These are phyloP conservation scores for Saturnispora silvae DNA, from an alignment of 805 yeast genomes.

Conservation along the genomic window DNA sequence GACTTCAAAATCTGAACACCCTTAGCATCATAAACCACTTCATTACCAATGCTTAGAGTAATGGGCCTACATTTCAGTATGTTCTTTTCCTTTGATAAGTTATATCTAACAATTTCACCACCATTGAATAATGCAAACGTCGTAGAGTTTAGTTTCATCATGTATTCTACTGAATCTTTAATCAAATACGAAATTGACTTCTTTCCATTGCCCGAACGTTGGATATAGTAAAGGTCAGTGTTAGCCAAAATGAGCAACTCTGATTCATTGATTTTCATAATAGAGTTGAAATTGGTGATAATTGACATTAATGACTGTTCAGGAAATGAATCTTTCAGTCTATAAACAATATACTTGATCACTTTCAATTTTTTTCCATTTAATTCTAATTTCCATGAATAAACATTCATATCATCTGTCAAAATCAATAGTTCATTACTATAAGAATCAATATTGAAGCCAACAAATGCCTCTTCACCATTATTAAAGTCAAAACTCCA, in stretches of 20 bases:
- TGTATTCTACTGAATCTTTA: constrained; percentile 23
- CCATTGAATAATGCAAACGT: constrained; percentile 27
- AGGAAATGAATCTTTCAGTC: constrained; percentile 21
- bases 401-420: constrained; percentile 25
- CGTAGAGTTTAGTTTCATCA: constrained; percentile 20
- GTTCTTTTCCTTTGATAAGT: constrained; percentile 18
- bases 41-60: constrained; percentile 24
- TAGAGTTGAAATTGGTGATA: constrained; percentile 18
- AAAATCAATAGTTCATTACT: constrained; percentile 23
- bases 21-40: constrained; percentile 9
- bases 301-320: constrained; percentile 14
- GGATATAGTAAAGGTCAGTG: constrained; percentile 22
- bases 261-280: constrained; percentile 20
- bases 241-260: constrained; percentile 24
- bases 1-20: constrained; percentile 15
- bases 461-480: constrained; percentile 20
- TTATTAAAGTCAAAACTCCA: constrained; percentile 27
- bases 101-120: constrained; percentile 23
- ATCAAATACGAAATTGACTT: constrained; percentile 19
- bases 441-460: constrained; percentile 21
- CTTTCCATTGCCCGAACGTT: constrained; percentile 11
- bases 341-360: constrained; percentile 19
- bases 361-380: constrained; percentile 12
- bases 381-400: constrained; percentile 24
- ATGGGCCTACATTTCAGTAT: constrained; percentile 21